These are phyloP conservation scores for Adansonia grandidieri DNA, from an alignment of 441 rosid species.

Conservation along the genomic window DNA sequence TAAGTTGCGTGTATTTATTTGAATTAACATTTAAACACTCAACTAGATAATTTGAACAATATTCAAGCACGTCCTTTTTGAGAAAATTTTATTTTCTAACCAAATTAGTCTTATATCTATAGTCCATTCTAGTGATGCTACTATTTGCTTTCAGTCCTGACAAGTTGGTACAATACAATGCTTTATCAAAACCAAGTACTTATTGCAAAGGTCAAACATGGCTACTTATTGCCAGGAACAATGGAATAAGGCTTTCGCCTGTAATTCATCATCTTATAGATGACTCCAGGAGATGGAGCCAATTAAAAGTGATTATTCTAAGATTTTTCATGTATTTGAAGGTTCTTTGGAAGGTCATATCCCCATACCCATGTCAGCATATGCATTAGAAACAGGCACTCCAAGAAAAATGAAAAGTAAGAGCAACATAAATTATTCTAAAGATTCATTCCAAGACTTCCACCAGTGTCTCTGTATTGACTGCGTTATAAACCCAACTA, in stretches of 20 bases:
- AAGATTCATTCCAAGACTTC: not conserved
- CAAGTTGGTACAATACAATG: conserved; percentile 1
- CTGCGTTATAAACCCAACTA: not conserved
- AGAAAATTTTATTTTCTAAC: not conserved
- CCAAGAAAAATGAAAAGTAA: too few species aligned
- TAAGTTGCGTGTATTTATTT: not conserved
- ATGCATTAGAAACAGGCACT: too few species aligned
- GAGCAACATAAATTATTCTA: not conserved
- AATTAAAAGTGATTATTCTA: not conserved
- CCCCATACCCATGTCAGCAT: too few species aligned
- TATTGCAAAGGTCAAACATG: not conserved
- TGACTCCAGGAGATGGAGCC: conserved; percentile 8
- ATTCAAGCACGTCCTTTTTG: not conserved
- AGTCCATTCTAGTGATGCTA: not conserved
- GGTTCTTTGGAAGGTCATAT: too few species aligned
- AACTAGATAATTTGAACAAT: not conserved
- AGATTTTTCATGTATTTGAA: too few species aligned
- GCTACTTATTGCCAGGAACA: conserved; percentile 6
- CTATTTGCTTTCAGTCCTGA: not conserved
- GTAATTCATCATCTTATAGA: not conserved
- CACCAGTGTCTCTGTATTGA: not conserved
- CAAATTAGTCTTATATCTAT: not conserved
- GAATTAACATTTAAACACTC: not conserved
- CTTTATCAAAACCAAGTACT: not conserved
- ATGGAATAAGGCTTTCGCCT: not conserved